phyloP scores from a whole-genome alignment of 768 basidiomycete genomes.

The Boletus rubropictus region DNA sequence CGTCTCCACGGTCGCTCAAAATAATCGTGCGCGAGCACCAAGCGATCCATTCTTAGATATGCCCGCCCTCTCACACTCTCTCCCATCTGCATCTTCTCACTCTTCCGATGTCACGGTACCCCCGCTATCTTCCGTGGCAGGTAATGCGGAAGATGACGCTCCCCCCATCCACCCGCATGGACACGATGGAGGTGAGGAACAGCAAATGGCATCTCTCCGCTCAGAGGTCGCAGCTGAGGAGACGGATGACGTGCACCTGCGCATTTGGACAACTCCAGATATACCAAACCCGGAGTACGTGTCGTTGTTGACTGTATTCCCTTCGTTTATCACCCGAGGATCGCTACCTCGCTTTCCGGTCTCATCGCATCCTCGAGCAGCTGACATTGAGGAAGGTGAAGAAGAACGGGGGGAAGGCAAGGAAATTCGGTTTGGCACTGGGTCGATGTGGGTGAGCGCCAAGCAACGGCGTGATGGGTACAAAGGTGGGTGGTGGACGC shows the following conservation, averaged over 20 bases:
- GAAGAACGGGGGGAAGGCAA: slow-evolving; percentile 49
- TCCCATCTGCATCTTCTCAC: slow-evolving; percentile 50
- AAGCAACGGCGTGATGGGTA: slow-evolving; percentile 57
- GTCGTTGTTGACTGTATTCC: slow-evolving; percentile 67
- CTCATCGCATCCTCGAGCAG: slow-evolving; percentile 31
- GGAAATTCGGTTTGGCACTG: slow-evolving; percentile 73
- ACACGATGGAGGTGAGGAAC: slow-evolving; percentile 32
- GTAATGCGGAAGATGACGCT: slow-evolving; percentile 37
- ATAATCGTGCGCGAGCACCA: slow-evolving; percentile 66
- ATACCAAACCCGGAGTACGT: slow-evolving; percentile 70
- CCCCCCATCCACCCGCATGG: slow-evolving; percentile 33
- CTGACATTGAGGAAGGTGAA: slow-evolving; percentile 69
- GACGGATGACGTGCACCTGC: slow-evolving; percentile 48
- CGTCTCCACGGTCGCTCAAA: slow-evolving; percentile 40
- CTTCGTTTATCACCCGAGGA: slow-evolving; percentile 64
- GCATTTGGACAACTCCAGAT: slow-evolving; percentile 80
- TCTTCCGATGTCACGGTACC: slow-evolving; percentile 32
- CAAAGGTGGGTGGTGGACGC: slow-evolving; percentile 75
- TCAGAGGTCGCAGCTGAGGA: slow-evolving; percentile 31
- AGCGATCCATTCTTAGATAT: slow-evolving; percentile 80
- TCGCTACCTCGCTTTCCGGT: slow-evolving; percentile 68
- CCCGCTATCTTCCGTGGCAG: slow-evolving; percentile 29
- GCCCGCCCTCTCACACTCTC: slow-evolving; percentile 50
- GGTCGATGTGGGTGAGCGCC: slow-evolving; percentile 71
- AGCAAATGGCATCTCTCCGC: slow-evolving; percentile 29